A percentile compares a stretch with the other conserved stretches of the same genome.
phyloP scores from a whole-genome alignment of 169 alveolate species.

The Plasmodium chabaudi region DNA sequence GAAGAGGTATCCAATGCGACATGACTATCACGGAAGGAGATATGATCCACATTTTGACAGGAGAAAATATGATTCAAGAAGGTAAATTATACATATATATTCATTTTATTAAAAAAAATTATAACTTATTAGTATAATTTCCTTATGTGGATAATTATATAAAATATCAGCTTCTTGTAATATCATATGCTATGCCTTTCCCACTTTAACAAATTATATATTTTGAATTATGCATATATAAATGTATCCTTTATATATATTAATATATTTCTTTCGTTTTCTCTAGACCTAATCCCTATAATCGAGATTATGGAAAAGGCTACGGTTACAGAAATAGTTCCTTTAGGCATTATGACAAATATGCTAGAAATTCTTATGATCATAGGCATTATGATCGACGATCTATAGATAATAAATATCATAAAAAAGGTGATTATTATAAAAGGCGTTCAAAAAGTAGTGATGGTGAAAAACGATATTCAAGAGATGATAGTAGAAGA shows the following conservation, averaged over 20 bases:
- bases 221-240: slow-evolving; percentile 4
- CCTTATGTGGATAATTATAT: no score
- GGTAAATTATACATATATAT: slow-evolving; percentile 25
- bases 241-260: neutral
- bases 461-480: slow-evolving; percentile 36
- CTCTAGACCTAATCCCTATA: slow-evolving; percentile 42
- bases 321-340: slow-evolving; percentile 40
- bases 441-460: slow-evolving; percentile 27
- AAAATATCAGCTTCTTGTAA: no score
- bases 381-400: slow-evolving; percentile 54
- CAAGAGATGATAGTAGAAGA: slow-evolving; percentile 68
- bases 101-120: no score
- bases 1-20: slow-evolving; percentile 51
- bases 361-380: slow-evolving; percentile 46
- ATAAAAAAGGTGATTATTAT: slow-evolving; percentile 57
- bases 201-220: no score
- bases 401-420: slow-evolving; percentile 55
- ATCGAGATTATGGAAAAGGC: slow-evolving; percentile 17
- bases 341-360: slow-evolving; percentile 38
- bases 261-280: neutral
- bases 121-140: no score
- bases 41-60: slow-evolving; percentile 67
- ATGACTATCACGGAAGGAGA: slow-evolving; percentile 53
- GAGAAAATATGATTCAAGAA: slow-evolving; percentile 59
- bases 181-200: no score